Evolutionary conservation across 345 rosid species (phyloP), one percentile per base, ranked within the genome.

Genomic region (Physaria fendleri): DNA sequence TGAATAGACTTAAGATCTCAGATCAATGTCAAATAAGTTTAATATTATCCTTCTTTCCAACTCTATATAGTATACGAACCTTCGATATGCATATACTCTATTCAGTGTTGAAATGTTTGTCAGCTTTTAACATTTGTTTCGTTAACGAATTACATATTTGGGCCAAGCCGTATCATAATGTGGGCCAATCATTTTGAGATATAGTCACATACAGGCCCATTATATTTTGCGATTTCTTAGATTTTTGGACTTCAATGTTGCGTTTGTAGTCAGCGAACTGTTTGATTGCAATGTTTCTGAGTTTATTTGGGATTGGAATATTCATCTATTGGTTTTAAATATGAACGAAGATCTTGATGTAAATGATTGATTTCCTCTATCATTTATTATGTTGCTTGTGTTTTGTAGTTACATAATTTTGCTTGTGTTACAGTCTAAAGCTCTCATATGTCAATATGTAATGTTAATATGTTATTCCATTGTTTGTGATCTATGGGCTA

Each of bases 11-110:
- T 64, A 23, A 42, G 38, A 34, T 41, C 43, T 42, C 34, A n/a
- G 35, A 32, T 24, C 18, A 43, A 12, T 55, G 48, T 55, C 48
- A 55, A 45, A 65, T 27, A 14, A 38, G 28, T 61, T n/a, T 20
- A 23, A 22, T 1, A 32, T 7, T 5, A n/a, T n/a, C n/a, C n/a
- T 12, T 15, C 14, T 14, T n/a, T 5, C 11, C 1, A 42, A 42
- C n/a, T n/a, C n/a, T n/a, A n/a, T n/a, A n/a, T n/a, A n/a, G n/a
- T n/a, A n/a, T n/a, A n/a, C n/a, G n/a, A n/a, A n/a, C n/a, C n/a
- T n/a, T n/a, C n/a, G n/a, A n/a, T n/a, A n/a, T n/a, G n/a, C n/a
- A n/a, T n/a, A n/a, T n/a, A n/a, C n/a, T n/a, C n/a, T n/a, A n/a
- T n/a, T n/a, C n/a, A n/a, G n/a, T n/a, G n/a, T n/a, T n/a, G n/a